Base-by-base conservation (phyloP, 1,139 yeast species). In the Candida freyschussii region DNA sequence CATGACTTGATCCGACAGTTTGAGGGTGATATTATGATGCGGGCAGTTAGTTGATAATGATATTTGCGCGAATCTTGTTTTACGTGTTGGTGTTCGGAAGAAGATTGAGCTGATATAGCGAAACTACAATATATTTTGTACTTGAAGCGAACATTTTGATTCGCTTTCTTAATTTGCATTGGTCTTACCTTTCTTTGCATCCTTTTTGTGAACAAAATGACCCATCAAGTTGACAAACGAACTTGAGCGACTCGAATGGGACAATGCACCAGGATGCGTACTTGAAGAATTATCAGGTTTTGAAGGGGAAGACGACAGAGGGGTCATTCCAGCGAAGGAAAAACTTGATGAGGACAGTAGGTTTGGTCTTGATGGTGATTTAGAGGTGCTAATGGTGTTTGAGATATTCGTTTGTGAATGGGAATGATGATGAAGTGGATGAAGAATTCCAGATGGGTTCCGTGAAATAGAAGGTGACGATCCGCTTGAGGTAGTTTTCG, bases 1-100 rank as follows among this genome's bases (percentile, higher is more conserved):
- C 89, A 80, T 78, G 17, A 21, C n/a, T 21, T 21, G 13, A 17
- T 19, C 12, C n/a, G n/a, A n/a, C n/a, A n/a, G n/a, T n/a, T 7
- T 8, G 11, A 21, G 24, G 8, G n/a, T 21, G 24, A 7, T 26
- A 12, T 27, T 27, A 11, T 12, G 7, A n/a, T 20, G 24, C 4
- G 6, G 6, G 3, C 20, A 10, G 17, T 27, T 8, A 18, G 21
- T 18, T 18, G 21, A n/a, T n/a, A n/a, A n/a, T n/a, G n/a, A n/a
- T n/a, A n/a, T n/a, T n/a, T n/a, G n/a, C n/a, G n/a, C n/a, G n/a
- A n/a, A n/a, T n/a, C n/a, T n/a, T n/a, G n/a, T n/a, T n/a, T n/a
- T n/a, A n/a, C n/a, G n/a, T n/a, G n/a, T n/a, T n/a, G n/a, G n/a
- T n/a, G n/a, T n/a, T n/a, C n/a, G n/a, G n/a, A n/a, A n/a, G n/a